Base-by-base conservation (phyloP, 768 basidiomycete species). In the Tephrocybe sp. region DNA sequence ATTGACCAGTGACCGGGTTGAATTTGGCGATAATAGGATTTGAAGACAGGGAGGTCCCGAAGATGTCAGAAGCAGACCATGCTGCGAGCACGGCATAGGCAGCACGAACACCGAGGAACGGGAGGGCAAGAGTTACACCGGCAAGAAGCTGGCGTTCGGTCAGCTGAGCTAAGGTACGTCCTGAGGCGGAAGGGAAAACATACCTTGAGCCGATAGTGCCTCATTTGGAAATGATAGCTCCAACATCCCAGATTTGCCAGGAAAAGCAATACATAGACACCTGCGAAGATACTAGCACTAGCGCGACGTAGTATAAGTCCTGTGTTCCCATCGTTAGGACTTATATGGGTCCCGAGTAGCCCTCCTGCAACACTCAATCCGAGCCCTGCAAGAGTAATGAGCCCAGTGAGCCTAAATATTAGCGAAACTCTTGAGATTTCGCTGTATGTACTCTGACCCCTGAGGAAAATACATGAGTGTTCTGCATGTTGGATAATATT, bases 31-130 rank as follows among this genome's bases (percentile, higher is more conserved):
- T 72, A 5, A 69, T 65, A 16, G 68, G 54, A 54, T 77, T 76
- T 17, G 67, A 53, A 7, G 74, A 73, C 23, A 61, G 65, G 41
- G 65, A 39, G 23, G 52, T 41, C 47, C 74, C 77, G 43, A 75
- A 71, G 41, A 72, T 59, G 53, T 75, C 73, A 11, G 73, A 70
- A 13, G 84, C 68, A 17, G 83, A 82, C 69, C 78, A 87, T 5
- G 77, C 77, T 22, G 78, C 72, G 36, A 87, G 72, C 32, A 87
- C 65, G 39, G 76, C 72, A 59, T 87, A 87, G n/a, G 72, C 69
- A 50, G 77, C 72, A 48, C 77, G 75, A 31, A 80, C 76, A 14
- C 76, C 79, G 30, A 88, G 69, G 65, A 85, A 80, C 4, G 84
- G 84, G 12, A 87, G 67, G 8, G 80, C 82, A 41, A 67, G 22